phyloP scores from a whole-genome alignment of 345 rosid genomes.

The Citrus inodora region DNA sequence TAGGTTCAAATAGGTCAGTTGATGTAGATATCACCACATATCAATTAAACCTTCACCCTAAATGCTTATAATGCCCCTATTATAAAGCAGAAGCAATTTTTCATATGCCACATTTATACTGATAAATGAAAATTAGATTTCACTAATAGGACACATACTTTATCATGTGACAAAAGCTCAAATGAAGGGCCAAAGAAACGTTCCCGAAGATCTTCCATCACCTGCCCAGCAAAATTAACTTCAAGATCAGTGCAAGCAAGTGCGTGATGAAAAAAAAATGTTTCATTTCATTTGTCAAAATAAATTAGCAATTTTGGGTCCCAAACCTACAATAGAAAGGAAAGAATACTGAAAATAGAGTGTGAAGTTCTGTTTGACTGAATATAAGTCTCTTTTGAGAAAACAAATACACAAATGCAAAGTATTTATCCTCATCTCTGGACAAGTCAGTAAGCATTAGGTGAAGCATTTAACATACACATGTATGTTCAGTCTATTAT shows the following conservation, averaged over 20 bases:
- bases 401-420: not conserved
- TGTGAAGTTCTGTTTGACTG: not conserved
- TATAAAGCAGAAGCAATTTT: not conserved
- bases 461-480: not conserved
- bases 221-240: conserved; percentile 31
- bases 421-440: not conserved
- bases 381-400: not conserved
- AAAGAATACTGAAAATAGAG: not conserved
- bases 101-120: not conserved
- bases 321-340: not conserved
- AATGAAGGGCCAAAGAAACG: conserved; percentile 87
- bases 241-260: not conserved
- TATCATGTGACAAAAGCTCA: conserved; percentile 82
- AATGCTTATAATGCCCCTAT: not conserved
- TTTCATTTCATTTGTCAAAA: not conserved
- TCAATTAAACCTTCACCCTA: not conserved
- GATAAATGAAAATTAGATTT: not conserved
- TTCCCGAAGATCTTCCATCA: conserved; percentile 77
- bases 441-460: not conserved
- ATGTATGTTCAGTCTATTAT: not conserved
- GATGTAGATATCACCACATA: not conserved
- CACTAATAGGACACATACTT: conserved; percentile 33
- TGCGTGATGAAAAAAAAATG: not conserved
- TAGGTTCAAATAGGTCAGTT: not conserved
- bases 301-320: not conserved